These are phyloP conservation scores for Hypericum androsaemum DNA, from an alignment of 345 rosid species.

Conservation along the genomic window DNA sequence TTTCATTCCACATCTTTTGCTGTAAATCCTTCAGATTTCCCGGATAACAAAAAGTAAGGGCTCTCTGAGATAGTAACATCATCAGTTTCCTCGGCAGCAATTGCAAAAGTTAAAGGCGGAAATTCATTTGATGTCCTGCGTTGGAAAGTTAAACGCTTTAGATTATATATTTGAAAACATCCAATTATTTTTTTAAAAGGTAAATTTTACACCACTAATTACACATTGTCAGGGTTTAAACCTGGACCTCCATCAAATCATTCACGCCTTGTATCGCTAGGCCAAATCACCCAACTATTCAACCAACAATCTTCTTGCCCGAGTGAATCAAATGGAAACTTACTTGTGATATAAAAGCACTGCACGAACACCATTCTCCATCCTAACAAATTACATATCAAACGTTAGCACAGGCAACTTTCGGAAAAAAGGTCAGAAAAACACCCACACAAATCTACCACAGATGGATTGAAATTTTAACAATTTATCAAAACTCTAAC, in stretches of 20 bases:
- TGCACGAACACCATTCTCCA: slow-evolving; percentile 55
- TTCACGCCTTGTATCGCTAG: too few species aligned
- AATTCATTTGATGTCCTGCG: slow-evolving; percentile 55
- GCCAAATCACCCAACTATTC: too few species aligned
- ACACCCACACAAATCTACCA: too few species aligned
- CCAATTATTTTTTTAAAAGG: too few species aligned
- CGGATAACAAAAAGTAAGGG: slow-evolving; percentile 60
- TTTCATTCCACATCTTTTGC: slow-evolving; percentile 78
- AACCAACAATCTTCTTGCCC: slow-evolving; percentile 4
- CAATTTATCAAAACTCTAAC: too few species aligned
- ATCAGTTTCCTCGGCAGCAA: slow-evolving; percentile 57
- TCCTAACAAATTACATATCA: slow-evolving; percentile 37
- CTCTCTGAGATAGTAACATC: slow-evolving; percentile 58
- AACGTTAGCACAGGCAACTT: too few species aligned
- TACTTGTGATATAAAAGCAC: slow-evolving; percentile 77
- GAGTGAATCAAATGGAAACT: slow-evolving; percentile 20
- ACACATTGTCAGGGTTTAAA: too few species aligned
- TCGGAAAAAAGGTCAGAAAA: too few species aligned
- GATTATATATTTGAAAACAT: background rate
- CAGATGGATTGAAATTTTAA: too few species aligned
- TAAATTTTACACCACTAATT: too few species aligned
- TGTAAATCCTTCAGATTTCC: slow-evolving; percentile 51
- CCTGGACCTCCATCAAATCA: too few species aligned
- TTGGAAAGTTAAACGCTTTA: slow-evolving; percentile 7
- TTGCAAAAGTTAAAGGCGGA: slow-evolving; percentile 54